A percentile compares a stretch with the other conserved stretches of the same genome.
phyloP scores from a whole-genome alignment of 345 rosid genomes.

The Kernera saxatilis region DNA sequence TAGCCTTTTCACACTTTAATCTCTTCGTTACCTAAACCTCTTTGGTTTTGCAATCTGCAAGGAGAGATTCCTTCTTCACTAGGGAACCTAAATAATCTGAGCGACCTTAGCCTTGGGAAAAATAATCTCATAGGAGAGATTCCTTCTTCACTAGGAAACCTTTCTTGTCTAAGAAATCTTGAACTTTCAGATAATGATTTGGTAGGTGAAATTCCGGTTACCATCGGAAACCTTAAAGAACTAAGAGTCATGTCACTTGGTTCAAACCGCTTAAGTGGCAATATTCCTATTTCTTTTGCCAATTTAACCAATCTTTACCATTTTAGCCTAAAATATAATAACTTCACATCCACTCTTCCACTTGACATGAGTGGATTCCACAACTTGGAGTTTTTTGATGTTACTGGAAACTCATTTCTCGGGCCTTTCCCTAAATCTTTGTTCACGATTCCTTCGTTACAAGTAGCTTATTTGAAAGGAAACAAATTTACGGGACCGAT shows the following conservation, averaged over 20 bases:
- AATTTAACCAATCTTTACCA: neutral
- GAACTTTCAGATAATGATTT: neutral
- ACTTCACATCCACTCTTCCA: neutral
- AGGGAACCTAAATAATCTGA: too few relatives aligned
- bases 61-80: conserved; percentile 11
- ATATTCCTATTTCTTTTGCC: neutral
- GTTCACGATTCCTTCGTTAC: too few relatives aligned
- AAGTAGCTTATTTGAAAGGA: too few relatives aligned
- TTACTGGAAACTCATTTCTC: neutral
- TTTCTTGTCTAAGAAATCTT: neutral
- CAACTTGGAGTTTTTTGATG: neutral
- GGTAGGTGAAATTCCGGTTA: neutral
- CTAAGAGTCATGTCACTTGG: neutral
- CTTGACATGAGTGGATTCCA: neutral
- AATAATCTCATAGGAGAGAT: too few relatives aligned
- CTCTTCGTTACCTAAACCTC: neutral
- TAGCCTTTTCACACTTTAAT: neutral
- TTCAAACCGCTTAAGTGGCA: neutral
- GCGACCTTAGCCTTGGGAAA: too few relatives aligned
- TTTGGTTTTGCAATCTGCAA: rapidly evolving
- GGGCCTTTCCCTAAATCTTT: too few relatives aligned
- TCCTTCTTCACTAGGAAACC: conserved; percentile 2
- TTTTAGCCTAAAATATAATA: rapidly evolving
- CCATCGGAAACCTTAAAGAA: neutral
- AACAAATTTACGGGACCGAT: too few relatives aligned